Evolutionary conservation across 2,329 filamentous ascomycete species (phyloP), one percentile per base, ranked within the genome.

Genomic region (Thielaviopsis musarum): DNA sequence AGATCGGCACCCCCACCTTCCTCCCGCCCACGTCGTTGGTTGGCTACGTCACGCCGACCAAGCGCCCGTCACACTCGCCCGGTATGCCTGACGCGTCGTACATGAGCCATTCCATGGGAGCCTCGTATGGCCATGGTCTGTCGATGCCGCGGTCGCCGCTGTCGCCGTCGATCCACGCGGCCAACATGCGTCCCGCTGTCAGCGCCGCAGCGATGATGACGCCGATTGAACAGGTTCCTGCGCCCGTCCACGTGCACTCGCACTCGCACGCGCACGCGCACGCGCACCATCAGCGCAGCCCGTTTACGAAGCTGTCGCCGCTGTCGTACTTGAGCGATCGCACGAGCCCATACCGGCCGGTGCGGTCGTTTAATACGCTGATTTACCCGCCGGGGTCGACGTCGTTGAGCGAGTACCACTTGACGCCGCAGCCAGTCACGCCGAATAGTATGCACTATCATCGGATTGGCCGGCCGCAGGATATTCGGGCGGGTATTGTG

Each of bases 291-390:
- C 45, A 54, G 21, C 51, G 59, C 21, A 61, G 59, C 28, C 59
- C 59, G 51, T 61, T 57, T 48, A 45, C 56, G 17, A 57, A 41
- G 34, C 80, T 93, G 64, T 97, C 93, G 34, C 91, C 91, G 0
- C 91, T 87, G 12, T 82, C 88, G 66, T 94, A 94, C 71, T 76
- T 96, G 45, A 86, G 88, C 67, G 88, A 95, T 69, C 82, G 93
- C 60, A 84, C 87, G 63, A 97, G 91, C 59, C 93, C 93, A 2
- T 97, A 97, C 71, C 87, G 89, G 64, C 91, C 91, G 1, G 85
- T 96, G 48, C 86, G 91, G 58, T 81, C 88, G 62, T 88, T 96
- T 61, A 90, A 93, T 65, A 95, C 89, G 0, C 79, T 97, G n/a
- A 77, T 96, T 30, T 89, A 93, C 61, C 91, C 91, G 34, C 88